phyloP scores from a whole-genome alignment of 805 yeast species.

The Wickerhamomyces sydowiorum region DNA sequence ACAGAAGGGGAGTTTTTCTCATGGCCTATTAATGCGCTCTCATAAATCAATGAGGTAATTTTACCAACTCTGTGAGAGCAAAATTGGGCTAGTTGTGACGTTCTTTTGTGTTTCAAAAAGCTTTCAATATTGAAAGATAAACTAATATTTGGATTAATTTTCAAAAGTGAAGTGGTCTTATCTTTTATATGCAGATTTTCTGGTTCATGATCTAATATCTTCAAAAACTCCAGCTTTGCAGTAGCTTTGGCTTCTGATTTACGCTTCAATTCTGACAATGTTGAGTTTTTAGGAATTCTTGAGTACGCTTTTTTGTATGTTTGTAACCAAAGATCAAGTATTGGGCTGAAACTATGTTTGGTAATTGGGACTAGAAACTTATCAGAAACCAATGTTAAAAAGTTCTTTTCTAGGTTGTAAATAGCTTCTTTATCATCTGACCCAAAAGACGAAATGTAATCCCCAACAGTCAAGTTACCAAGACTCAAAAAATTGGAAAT shows the following conservation, averaged over 20 bases:
- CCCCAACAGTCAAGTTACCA: slow-evolving; percentile 59
- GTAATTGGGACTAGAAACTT: slow-evolving; percentile 47
- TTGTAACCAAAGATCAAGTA: slow-evolving; percentile 32
- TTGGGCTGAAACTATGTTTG: slow-evolving; percentile 28
- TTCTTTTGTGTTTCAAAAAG: slow-evolving; percentile 61
- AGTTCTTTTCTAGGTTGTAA: slow-evolving; percentile 28
- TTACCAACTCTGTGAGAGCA: slow-evolving; percentile 67
- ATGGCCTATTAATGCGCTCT: slow-evolving; percentile 45
- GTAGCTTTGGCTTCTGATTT: slow-evolving; percentile 54
- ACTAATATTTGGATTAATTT: slow-evolving; percentile 44
- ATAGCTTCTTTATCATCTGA: slow-evolving; percentile 21
- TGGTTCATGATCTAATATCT: slow-evolving; percentile 27
- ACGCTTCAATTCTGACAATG: slow-evolving; percentile 49
- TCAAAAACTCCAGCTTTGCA: slow-evolving; percentile 32
- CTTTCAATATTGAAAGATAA: slow-evolving; percentile 60
- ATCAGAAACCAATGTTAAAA: slow-evolving; percentile 41
- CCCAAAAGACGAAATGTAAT: slow-evolving; percentile 33
- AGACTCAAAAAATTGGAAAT: slow-evolving; percentile 63
- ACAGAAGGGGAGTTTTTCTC: slow-evolving; percentile 50
- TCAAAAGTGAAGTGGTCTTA: slow-evolving; percentile 29
- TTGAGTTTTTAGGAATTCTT: slow-evolving; percentile 30
- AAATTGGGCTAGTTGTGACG: slow-evolving; percentile 54
- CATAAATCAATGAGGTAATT: slow-evolving; percentile 60
- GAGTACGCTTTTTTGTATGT: slow-evolving; percentile 35
- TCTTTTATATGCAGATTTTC: slow-evolving; percentile 26